Evolutionary conservation across 1,284 basidiomycete genomes (phyloP).

Genomic region (Fistulina hepatica): DNA sequence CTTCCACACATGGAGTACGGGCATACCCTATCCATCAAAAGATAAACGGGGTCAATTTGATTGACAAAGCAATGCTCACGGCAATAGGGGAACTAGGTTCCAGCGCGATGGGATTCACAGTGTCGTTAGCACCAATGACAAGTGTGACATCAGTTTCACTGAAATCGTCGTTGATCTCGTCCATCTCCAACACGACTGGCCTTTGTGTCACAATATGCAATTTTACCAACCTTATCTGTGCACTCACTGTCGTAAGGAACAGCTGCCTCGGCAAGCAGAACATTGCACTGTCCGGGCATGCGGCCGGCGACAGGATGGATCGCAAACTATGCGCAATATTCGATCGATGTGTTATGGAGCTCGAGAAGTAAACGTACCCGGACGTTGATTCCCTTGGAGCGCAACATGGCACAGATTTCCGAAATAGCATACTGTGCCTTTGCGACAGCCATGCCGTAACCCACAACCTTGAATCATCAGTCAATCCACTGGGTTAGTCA

Average conservation of each 20-base stretch:
- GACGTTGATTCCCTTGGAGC: conserved; percentile 64
- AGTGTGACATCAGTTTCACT: conserved; percentile 73
- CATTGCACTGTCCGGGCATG: conserved; percentile 83
- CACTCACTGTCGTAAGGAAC: conserved; percentile 83
- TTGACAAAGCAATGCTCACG: conserved; percentile 19
- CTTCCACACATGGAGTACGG: conserved; percentile 83
- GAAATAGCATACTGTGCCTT: conserved; percentile 82
- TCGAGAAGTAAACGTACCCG: conserved; percentile 28
- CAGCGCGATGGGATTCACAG: conserved; percentile 82
- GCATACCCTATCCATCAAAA: conserved; percentile 51
- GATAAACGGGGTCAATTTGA: neutral
- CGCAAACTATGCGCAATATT: conserved; percentile 28
- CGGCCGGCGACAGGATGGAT: conserved; percentile 60
- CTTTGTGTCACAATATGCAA: neutral
- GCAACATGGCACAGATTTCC: conserved; percentile 63
- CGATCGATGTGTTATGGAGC: conserved; percentile 10
- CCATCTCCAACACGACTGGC: conserved; percentile 79
- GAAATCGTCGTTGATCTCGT: conserved; percentile 87
- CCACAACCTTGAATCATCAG: conserved; percentile 49
- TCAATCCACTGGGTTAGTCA: neutral
- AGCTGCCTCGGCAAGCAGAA: conserved; percentile 75
- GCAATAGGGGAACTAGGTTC: conserved; percentile 78
- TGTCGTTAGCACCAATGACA: conserved; percentile 84
- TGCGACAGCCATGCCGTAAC: conserved; percentile 84
- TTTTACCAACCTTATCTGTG: conserved; percentile 6